Evolutionary conservation across 169 alveolate genomes (phyloP), one percentile per base, ranked within the genome.

Genomic region (Plasmodium vinckei): DNA sequence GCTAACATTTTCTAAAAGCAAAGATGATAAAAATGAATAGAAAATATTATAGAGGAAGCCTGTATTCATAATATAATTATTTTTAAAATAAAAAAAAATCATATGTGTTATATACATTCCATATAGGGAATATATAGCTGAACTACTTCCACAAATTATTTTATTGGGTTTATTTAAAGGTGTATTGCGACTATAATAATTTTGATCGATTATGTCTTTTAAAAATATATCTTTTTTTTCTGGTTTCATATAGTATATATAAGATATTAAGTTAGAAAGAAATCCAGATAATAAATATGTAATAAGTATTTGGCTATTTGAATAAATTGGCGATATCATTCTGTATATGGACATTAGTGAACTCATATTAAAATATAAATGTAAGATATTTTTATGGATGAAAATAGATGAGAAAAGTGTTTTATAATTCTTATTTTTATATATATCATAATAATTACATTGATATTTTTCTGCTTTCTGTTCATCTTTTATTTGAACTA

Each of bases 321-420:
- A 44, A 49, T 82, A 82, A 33, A 82, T 39, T 17, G 3, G 13
- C 12, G 90, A 82, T 67, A 82, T 67, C 56, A 82, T 17, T 54
- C 33, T 82, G 23, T 82, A 82, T 82, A 82, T 82, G 44, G 90
- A 82, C 56, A 67, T 82, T 67, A 82, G 61, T 12, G 90, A 82
- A 25, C 90, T 82, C 90, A 82, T 82, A 46, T 82, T 82, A 82
- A 82, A 82, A 82, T 82, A 82, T 82, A 82, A 82, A 82, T 82
- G 90, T 70, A 82, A 54, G 56, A 82, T 56, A 82, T 82, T 82
- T 67, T 82, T 82, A 67, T 82, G 90, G 42, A 82, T 82, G 27
- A 82, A 82, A 60, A 82, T 46, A 27, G 90, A 82, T 5, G 90
- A 67, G 33, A 82, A 67, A 19, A 82, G 68, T 15, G 90, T 82